Conservation (phyloP, 2,329 filamentous ascomycete species). For the Clonostachys chloroleuca region DNA sequence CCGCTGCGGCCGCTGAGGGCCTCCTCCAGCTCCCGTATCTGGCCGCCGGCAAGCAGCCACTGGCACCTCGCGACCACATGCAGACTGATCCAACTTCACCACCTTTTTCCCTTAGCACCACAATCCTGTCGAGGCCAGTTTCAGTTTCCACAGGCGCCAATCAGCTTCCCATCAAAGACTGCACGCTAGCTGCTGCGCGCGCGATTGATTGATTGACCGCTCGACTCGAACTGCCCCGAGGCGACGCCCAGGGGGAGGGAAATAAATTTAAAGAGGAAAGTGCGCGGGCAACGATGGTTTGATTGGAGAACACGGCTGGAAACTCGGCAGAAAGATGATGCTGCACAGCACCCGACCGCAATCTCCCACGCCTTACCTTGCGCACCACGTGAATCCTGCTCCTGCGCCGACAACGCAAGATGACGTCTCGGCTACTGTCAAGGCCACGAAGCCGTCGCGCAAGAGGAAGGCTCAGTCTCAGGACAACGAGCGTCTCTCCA, state of each 20-base stretch:
- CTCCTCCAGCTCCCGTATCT: slow-evolving; percentile 13
- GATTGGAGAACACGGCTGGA: background rate
- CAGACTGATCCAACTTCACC: too few relatives aligned
- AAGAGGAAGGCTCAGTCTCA: slow-evolving; percentile 59
- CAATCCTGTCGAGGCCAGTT: background rate
- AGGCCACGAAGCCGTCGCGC: slow-evolving; percentile 13
- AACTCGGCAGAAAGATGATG: slow-evolving; percentile 17
- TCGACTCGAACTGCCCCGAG: too few relatives aligned
- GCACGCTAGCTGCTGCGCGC: too few relatives aligned
- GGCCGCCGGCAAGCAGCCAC: slow-evolving; percentile 5
- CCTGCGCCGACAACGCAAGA: background rate
- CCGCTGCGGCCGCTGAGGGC: slow-evolving; percentile 8
- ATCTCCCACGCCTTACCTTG: slow-evolving; percentile 12
- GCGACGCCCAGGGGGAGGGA: too few relatives aligned
- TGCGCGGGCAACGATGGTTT: too few relatives aligned
- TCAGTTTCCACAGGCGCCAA: background rate
- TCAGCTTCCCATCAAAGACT: too few relatives aligned
- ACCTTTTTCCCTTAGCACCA: too few relatives aligned
- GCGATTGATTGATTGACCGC: too few relatives aligned
- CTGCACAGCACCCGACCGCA: slow-evolving; percentile 21
- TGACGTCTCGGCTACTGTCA: slow-evolving; percentile 8
- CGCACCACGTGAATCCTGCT: background rate
- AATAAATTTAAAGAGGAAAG: too few relatives aligned
- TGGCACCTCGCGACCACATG: background rate
- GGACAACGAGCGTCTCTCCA: slow-evolving; percentile 72